Evolutionary conservation across 2,329 filamentous ascomycete genomes (phyloP).

Genomic region (Exophiala xenobiotica): DNA sequence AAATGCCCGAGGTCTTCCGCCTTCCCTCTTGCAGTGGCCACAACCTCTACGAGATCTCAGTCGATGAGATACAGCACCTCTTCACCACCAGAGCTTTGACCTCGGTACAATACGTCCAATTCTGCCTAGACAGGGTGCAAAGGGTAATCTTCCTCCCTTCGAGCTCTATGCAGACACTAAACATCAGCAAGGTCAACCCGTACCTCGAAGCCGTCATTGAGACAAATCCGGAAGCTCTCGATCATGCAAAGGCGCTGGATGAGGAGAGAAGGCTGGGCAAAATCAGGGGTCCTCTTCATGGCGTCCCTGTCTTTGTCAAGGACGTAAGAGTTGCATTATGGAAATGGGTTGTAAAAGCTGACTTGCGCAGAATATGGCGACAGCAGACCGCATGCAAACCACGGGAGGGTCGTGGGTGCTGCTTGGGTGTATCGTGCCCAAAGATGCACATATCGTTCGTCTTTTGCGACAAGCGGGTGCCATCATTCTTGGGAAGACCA

Average conservation of each 20-base stretch:
- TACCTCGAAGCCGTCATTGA: slow-evolving; percentile 34
- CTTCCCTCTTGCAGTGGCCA: slow-evolving; percentile 21
- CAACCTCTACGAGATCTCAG: slow-evolving; percentile 27
- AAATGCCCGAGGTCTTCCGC: slow-evolving; percentile 25
- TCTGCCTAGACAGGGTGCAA: slow-evolving; percentile 30
- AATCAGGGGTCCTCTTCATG: slow-evolving; percentile 35
- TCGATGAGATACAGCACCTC: slow-evolving; percentile 29
- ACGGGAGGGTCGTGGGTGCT: slow-evolving; percentile 33
- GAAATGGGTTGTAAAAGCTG: neutral
- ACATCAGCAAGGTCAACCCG: slow-evolving; percentile 14
- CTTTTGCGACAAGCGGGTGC: slow-evolving; percentile 33
- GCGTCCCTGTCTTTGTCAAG: slow-evolving; percentile 39
- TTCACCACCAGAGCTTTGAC: slow-evolving; percentile 22
- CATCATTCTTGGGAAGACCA: slow-evolving; percentile 38
- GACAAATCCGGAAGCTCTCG: slow-evolving; percentile 31
- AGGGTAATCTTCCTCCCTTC: slow-evolving; percentile 9
- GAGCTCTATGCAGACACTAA: neutral
- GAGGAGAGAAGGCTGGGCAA: slow-evolving; percentile 31
- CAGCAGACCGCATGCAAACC: slow-evolving; percentile 33
- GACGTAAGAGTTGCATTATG: slow-evolving; percentile 20
- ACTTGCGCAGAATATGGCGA: slow-evolving; percentile 32
- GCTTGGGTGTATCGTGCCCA: slow-evolving; percentile 25
- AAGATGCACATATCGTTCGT: slow-evolving; percentile 32
- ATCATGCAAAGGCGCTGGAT: slow-evolving; percentile 30
- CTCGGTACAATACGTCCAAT: slow-evolving; percentile 23